Evolutionary conservation across 495 filamentous ascomycete species (phyloP).

Genomic region (Chaetomidium leptoderma): DNA sequence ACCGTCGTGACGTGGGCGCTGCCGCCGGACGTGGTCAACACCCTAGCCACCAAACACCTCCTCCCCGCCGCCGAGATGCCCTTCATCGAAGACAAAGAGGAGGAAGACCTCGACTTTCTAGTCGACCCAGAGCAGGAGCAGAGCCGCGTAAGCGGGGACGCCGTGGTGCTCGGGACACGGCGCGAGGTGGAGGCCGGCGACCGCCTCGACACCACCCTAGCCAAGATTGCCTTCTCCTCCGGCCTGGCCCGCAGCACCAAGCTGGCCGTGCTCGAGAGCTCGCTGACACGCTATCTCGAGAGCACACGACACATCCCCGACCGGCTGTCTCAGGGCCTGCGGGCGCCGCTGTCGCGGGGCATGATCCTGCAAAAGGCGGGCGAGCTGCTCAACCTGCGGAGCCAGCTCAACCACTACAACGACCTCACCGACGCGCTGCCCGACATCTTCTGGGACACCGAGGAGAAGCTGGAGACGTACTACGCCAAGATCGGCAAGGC

Average conservation of each 20-base stretch:
- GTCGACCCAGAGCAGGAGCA: conserved; percentile 70
- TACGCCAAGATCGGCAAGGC: conserved; percentile 89
- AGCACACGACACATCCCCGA: conserved; percentile 76
- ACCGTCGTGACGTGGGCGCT: conserved; percentile 92
- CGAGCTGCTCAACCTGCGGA: conserved; percentile 82
- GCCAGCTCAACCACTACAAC: conserved; percentile 93
- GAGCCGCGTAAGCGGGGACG: conserved; percentile 79
- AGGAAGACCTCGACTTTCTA: conserved; percentile 84
- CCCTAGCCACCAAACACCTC: conserved; percentile 68
- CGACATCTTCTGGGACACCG: conserved; percentile 95
- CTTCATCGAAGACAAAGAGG: conserved; percentile 61
- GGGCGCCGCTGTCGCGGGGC: conserved; percentile 26
- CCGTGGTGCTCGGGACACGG: conserved; percentile 77
- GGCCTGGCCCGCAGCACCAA: conserved; percentile 95
- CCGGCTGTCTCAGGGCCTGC: conserved; percentile 51
- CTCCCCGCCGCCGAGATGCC: conserved; percentile 71
- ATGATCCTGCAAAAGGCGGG: conserved; percentile 85
- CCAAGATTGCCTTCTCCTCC: conserved; percentile 94
- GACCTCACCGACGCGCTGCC: conserved; percentile 93
- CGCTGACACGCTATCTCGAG: conserved; percentile 77
- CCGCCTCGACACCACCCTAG: conserved; percentile 69
- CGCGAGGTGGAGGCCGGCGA: conserved; percentile 41
- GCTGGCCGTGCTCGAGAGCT: conserved; percentile 83
- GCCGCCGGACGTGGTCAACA: conserved; percentile 62
- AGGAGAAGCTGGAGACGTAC: conserved; percentile 83